Evolutionary conservation across 352 stramenopile species (phyloP), one percentile per base, ranked within the genome.

Genomic region (Peronospora tabacina): DNA sequence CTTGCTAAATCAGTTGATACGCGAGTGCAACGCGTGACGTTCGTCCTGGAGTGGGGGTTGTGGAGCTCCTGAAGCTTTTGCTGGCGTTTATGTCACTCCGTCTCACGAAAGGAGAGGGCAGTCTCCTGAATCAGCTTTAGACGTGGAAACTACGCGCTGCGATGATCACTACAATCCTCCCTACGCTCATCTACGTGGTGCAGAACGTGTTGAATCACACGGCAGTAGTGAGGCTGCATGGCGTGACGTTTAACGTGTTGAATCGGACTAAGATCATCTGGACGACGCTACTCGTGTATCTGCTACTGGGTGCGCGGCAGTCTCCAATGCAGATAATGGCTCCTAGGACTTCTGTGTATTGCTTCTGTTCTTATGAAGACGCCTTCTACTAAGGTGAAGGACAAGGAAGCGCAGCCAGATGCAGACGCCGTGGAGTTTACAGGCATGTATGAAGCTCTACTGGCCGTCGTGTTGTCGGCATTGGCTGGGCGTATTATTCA

Each of bases 251-350:
- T 61, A 92, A 90, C 59, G 74, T 92, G 26, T 61, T 92, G 26
- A 90, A 92, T 55, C 82, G 90, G 63, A 92, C 82, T 59, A 92
- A 92, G 66, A 90, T 92, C 66, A 89, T 92, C 52, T 90, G 77
- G 75, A 90, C 82, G 15, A 77, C 82, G 33, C 52, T 87, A 55
- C 62, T 90, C 35, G 82, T 90, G 37, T 92, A 92, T 58, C 44
- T 86, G 44, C 69, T 90, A 52, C 63, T 92, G 33, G 72, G 78
- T 9, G 68, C 58, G n/a, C 72, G 79, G 29, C 82, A 90, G 52
- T 88, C 76, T 6, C 61, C 55, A 7, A 61, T 82, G 52, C 82
- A 92, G 47, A 58, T 88, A n/a, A 38, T 82, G 29, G 75, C 82
- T 39, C n/a, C 66, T 92, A 17, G 71, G 63, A 12, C 65, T 90